Conservation (phyloP, 2,329 filamentous ascomycete species). For the Cryoendolithus antarcticus region DNA sequence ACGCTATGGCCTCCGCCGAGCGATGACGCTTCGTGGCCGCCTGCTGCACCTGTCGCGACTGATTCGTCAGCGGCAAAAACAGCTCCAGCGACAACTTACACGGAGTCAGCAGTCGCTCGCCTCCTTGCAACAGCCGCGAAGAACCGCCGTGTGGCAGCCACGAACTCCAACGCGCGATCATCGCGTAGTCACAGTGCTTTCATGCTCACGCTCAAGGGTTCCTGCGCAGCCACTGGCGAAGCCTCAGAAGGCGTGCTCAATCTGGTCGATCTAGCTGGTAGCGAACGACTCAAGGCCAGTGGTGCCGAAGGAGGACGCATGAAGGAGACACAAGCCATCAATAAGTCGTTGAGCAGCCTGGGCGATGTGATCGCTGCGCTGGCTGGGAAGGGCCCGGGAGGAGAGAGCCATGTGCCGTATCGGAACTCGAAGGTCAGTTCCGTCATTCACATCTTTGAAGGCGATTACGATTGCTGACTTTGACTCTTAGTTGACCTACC, state of each 20-base stretch:
- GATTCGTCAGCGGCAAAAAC: neutral
- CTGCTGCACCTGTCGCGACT: conserved; percentile 8
- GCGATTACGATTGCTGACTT: neutral
- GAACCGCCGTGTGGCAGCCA: conserved; percentile 86
- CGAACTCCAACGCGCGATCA: conserved; percentile 92
- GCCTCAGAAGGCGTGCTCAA: conserved; percentile 88
- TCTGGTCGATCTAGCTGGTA: conserved; percentile 87
- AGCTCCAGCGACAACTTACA: conserved; percentile 13
- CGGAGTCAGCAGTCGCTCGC: conserved; percentile 16
- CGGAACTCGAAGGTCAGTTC: conserved; percentile 72
- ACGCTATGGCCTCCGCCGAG: conserved; percentile 67
- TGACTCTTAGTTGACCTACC: conserved; percentile 59
- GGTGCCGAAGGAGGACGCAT: conserved; percentile 75
- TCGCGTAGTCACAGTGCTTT: conserved; percentile 95
- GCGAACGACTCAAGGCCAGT: conserved; percentile 78
- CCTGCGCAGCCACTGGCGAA: conserved; percentile 65
- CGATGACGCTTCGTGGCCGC: conserved; percentile 34
- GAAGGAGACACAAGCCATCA: conserved; percentile 95
- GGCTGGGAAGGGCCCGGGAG: conserved; percentile 58
- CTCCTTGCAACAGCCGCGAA: conserved; percentile 61
- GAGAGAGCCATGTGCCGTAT: conserved; percentile 66
- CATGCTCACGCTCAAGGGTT: conserved; percentile 58
- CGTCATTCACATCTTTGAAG: neutral
- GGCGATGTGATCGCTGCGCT: conserved; percentile 91
- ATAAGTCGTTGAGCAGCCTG: conserved; percentile 81